Percentiles rank a stretch among this genome's conserved stretches.
Evolutionary conservation across 2,329 filamentous ascomycete species (phyloP).

Genomic region (Exophiala sideris): DNA sequence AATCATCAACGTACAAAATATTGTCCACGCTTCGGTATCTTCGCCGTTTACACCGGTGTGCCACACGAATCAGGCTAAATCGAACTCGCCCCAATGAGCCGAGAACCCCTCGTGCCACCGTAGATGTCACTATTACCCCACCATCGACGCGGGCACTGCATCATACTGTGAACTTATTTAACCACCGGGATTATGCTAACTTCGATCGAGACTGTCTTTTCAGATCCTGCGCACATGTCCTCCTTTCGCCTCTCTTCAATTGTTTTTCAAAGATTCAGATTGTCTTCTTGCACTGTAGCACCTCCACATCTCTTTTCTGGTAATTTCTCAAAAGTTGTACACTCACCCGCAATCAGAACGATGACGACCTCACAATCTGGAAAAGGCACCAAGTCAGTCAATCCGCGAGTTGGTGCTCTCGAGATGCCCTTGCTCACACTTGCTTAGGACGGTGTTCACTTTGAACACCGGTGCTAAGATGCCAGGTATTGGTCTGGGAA

Average conservation of each 20-base stretch:
- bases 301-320: background rate
- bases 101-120: no score
- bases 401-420: background rate
- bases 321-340: background rate
- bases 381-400: constrained; percentile 26
- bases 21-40: no score
- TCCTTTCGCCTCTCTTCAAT: constrained; percentile 5
- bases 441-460: constrained; percentile 29
- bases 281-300: constrained; percentile 10
- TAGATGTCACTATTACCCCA: no score
- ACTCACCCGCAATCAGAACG: constrained; percentile 10
- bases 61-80: no score
- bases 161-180: background rate
- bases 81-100: no score
- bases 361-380: constrained; percentile 22
- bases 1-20: no score
- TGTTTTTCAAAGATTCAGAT: constrained; percentile 9
- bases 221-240: constrained; percentile 13
- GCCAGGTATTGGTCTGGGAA: constrained; percentile 69
- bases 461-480: constrained; percentile 40
- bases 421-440: constrained; percentile 1
- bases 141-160: background rate
- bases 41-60: no score
- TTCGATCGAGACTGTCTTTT: background rate
- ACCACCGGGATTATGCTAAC: constrained; percentile 12